Evolutionary conservation across 345 rosid species (phyloP), one percentile per base, ranked within the genome.

Genomic region (Moricandia moricandioides): DNA sequence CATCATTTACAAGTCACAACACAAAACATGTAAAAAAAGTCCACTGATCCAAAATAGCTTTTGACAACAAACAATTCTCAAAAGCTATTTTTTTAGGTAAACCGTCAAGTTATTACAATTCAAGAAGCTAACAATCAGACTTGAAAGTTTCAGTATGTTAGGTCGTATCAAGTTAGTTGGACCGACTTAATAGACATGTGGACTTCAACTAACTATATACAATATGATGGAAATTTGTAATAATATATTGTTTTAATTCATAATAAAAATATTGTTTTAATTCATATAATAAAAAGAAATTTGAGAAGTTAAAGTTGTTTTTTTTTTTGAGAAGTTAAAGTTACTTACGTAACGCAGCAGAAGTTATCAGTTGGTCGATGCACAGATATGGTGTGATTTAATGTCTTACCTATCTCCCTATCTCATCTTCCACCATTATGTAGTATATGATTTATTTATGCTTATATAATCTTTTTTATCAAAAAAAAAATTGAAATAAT

Each of bases 351-450:
- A 58, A 71, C 76, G 80, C 72, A 65, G 35, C 5, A 65, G 9
- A 1, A 65, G 72, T 35, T 65, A 13, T 29, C 65, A 16, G 72
- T 71, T 71, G 68, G 57, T 37, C n/a, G 18, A 35, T 71, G 34
- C 31, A 77, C 76, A 65, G n/a, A 31, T 71, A 65, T 71, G 62
- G 72, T 57, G 80, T 77, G 76, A 65, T 71, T 65, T 71, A 71
- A 21, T 57, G 71, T 70, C 37, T 62, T 7, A 1, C 62, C 49
- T 55, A 2, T 55, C 60, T 10, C 14, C 13, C 16, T 4, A 51
- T 69, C 74, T 39, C 70, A 62, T 52, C 26, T 43, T 35, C 63
- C 52, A 51, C 18, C 21, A 24, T 4, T 8, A n/a, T 24, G 10
- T 31, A 27, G 10, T 31, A 27, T 11, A 7, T 58, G 0, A 45